Evolutionary conservation across 2,329 filamentous ascomycete species (phyloP).

Genomic region (Stemphylium vesicarium): DNA sequence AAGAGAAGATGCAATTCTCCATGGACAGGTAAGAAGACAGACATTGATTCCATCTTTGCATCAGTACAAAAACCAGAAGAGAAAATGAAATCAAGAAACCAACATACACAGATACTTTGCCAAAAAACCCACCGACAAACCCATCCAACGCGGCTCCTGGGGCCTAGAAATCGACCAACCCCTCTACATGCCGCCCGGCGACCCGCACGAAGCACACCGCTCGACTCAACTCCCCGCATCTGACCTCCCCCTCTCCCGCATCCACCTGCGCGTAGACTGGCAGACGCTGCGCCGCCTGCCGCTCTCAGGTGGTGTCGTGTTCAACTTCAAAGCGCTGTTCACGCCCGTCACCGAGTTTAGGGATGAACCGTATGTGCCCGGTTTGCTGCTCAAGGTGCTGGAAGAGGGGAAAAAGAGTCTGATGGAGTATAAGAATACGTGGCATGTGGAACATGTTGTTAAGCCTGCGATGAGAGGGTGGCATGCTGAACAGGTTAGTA

Average conservation of each 20-base stretch:
- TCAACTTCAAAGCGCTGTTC: slow-evolving; percentile 90
- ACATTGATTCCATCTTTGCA: slow-evolving; percentile 28
- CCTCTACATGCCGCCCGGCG: slow-evolving; percentile 74
- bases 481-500: slow-evolving; percentile 69
- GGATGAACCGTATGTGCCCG: slow-evolving; percentile 75
- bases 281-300: slow-evolving; percentile 83
- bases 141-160: slow-evolving; percentile 87
- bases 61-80: no score
- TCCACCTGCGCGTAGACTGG: slow-evolving; percentile 82
- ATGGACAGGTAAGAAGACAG: slow-evolving; percentile 71
- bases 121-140: slow-evolving; percentile 73
- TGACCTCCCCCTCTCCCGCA: slow-evolving; percentile 62
- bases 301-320: slow-evolving; percentile 75
- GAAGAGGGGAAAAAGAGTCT: slow-evolving; percentile 72
- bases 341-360: slow-evolving; percentile 73
- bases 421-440: slow-evolving; percentile 82
- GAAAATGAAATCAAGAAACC: no score
- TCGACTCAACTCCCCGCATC: slow-evolving; percentile 59
- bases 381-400: slow-evolving; percentile 71
- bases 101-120: slow-evolving; percentile 70
- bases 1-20: slow-evolving; percentile 84
- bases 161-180: slow-evolving; percentile 77
- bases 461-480: slow-evolving; percentile 69
- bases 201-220: slow-evolving; percentile 68
- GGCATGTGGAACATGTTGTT: slow-evolving; percentile 77